Evolutionary conservation across 805 yeast genomes (phyloP).

Genomic region (Schwanniomyces pseudopolymorphus): DNA sequence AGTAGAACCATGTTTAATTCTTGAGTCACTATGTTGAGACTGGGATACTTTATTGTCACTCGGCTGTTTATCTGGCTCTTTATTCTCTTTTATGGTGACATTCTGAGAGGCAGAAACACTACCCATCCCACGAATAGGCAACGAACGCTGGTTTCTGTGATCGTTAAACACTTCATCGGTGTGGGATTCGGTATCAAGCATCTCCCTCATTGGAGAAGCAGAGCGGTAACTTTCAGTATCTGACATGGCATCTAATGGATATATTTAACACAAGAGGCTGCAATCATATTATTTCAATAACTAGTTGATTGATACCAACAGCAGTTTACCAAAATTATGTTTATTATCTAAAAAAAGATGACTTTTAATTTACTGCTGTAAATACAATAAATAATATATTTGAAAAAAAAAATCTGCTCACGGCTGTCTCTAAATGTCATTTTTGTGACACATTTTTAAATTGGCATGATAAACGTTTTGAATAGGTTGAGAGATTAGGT

Average conservation of each 20-base stretch:
- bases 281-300: slow-evolving; percentile 3
- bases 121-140: slow-evolving; percentile 20
- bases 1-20: background rate
- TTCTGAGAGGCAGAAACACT: background rate
- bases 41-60: background rate
- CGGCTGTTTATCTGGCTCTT: background rate
- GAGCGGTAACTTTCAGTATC: slow-evolving; percentile 39
- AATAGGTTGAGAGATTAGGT: background rate
- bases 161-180: slow-evolving; percentile 39
- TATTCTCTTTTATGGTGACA: background rate
- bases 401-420: background rate
- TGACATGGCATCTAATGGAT: slow-evolving; percentile 26
- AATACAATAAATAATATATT: background rate
- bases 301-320: background rate
- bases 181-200: slow-evolving; percentile 16
- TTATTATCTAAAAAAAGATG: background rate
- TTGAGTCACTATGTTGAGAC: background rate
- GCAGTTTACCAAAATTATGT: background rate
- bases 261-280: background rate
- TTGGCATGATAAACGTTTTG: background rate
- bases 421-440: background rate
- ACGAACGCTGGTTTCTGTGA: slow-evolving; percentile 38
- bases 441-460: background rate
- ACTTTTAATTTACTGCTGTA: background rate
- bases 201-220: slow-evolving; percentile 22